Evolutionary conservation across 306 rosid genomes (phyloP), one percentile per base, ranked within the genome.

Genomic region (Acacia acuminata): DNA sequence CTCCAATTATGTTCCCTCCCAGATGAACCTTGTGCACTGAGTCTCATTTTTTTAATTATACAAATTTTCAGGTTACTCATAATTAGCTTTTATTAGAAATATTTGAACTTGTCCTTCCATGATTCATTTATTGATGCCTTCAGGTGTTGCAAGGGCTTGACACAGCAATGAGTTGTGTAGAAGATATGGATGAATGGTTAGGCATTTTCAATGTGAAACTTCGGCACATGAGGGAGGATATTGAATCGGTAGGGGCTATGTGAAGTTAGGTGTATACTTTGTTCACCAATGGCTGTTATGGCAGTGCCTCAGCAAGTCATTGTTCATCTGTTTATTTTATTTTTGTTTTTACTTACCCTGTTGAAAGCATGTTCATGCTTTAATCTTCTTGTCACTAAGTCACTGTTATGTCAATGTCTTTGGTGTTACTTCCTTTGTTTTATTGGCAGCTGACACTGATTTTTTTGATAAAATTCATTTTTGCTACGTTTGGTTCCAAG

Each of bases 201-300:
- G 85, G 92, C 87, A 91, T 90, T 78, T 96, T 96, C 83, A 96
- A 96, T 78, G 89, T 94, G 79, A 96, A 96, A 90, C 97, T 96
- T 67, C 88, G 98, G 77, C 98, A 96, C 92, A 96, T 96, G 99
- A 94, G 99, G 76, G 98, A 92, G 90, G 99, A 96, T 88, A 96
- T 96, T 56, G 96, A 94, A 79, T 96, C 98, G 82, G 99, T 96
- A 89, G 69, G 88, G 87, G 80, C 67, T 40, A 60, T 76, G 66
- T 76, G 56, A 72, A 82, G n/a, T 82, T 65, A 32, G 43, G 65
- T 56, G 8, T 61, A 79, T 79, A 51, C 72, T 66, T 77, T 85
- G 63, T 85, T 83, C 51, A 25, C 64, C 56, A 48, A 79, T 67
- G 81, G 45, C 63, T 81, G 60, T 72, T 16, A 56, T 65, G 48